Conservation (phyloP, 2,329 filamentous ascomycete species). For the Leptographium flavum region DNA sequence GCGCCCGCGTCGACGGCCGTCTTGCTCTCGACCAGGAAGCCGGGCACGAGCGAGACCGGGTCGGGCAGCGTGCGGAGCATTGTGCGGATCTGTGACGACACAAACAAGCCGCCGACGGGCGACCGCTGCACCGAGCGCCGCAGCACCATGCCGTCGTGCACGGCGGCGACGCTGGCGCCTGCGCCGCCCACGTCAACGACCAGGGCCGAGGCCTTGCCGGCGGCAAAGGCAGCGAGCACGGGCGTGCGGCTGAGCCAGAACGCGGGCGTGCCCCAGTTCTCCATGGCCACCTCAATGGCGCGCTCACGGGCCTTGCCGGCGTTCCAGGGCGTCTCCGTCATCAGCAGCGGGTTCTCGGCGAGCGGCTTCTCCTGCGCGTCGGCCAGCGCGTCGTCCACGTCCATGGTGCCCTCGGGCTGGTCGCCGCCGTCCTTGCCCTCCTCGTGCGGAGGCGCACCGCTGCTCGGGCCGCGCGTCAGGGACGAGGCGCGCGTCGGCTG, state of each 20-base stretch:
- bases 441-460: not conserved
- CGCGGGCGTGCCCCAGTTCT: constrained; percentile 87
- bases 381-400: constrained; percentile 38
- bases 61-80: constrained; percentile 51
- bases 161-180: constrained; percentile 75
- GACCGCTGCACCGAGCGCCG: constrained; percentile 82
- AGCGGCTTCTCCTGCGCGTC: constrained; percentile 60
- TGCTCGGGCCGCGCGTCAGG: not conserved
- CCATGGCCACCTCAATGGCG: constrained; percentile 91
- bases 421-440: constrained; percentile 52
- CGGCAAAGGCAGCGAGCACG: constrained; percentile 80
- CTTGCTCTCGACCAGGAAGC: constrained; percentile 81
- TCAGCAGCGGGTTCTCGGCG: constrained; percentile 76
- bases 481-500: constrained; percentile 47
- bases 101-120: constrained; percentile 73
- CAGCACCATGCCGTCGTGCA: constrained; percentile 88
- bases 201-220: constrained; percentile 83
- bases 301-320: constrained; percentile 77
- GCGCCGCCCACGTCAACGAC: constrained; percentile 86
- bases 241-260: constrained; percentile 87
- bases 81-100: constrained; percentile 74
- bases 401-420: constrained; percentile 40
- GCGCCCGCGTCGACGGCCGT: constrained; percentile 75
- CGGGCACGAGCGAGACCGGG: constrained; percentile 56
- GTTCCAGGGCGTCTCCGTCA: constrained; percentile 95